Base-by-base conservation (phyloP, 305 asterid species). In the Ilex paraguariensis region DNA sequence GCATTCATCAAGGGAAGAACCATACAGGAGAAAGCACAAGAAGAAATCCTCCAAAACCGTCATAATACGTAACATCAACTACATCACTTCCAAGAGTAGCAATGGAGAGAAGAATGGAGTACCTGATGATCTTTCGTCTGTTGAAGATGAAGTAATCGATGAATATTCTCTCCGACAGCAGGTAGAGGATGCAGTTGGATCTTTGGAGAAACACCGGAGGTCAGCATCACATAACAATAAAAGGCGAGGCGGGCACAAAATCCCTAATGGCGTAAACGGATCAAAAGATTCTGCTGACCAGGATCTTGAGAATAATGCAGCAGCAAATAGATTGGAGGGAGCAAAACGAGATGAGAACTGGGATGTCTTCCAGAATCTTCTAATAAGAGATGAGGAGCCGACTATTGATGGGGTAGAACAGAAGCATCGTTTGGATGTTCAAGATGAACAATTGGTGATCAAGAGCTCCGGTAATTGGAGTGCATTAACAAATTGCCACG, bases 31-130 rank as follows among this genome's bases (percentile, higher is more conserved):
- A 63, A 89, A 72, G 82, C 75, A 78, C 77, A 88, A 81, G 84
- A 81, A 70, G 56, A 89, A 82, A 73, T 56, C 77, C 72, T 86
- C 93, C 3, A 86, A 84, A 73, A 89, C 81, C 5, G 93, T 86
- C 61, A 89, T 89, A n/a, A 89, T 89, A 55, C 96, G 96, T 31
- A 89, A 89, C 71, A 89, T 86, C 73, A 89, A 89, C 64, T 84
- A 89, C 75, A 89, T 86, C 64, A 81, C 96, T 72, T 86, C 92
- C 60, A 74, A 82, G 67, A 77, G 73, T 73, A 81, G 64, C 65
- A 79, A 79, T 56, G 91, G 75, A 40, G 88, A 81, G 21, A 86
- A 76, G 61, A 69, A 75, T 64, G 90, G 75, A 11, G 52, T 46
- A 40, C 74, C 85, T 13, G 84, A 75, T 21, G 84, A 79, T 54